Evolutionary conservation across 306 rosid genomes (phyloP), one percentile per base, ranked within the genome.

Genomic region (Vigna radiata): DNA sequence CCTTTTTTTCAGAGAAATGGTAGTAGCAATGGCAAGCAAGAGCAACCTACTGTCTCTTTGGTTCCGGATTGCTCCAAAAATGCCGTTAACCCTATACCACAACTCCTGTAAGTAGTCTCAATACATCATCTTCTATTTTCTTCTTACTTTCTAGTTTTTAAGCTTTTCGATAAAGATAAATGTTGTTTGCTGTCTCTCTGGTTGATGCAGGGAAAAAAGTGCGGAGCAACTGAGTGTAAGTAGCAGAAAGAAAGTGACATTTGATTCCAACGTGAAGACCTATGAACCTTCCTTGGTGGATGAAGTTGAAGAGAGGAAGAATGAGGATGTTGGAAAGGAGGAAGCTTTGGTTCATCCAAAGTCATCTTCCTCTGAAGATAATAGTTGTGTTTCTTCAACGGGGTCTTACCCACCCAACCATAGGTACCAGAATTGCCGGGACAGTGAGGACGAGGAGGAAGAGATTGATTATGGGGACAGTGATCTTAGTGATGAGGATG

Each of bases 231-330:
- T 72, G 14, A 88, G 77, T 83, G 64, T 69, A 2, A 87, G 79
- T 75, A 86, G 78, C 37, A 87, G 77, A 81, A 95, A 88, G 91
- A 91, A 90, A 83, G 96, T 95, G 23, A 87, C 93, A 25, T 90
- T 95, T 77, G 96, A 95, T 84, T 87, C 94, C 21, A 90, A 83
- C 78, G 89, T 95, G 27, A 89, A 85, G 73, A 86, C 96, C 70
- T 91, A 88, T 29, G 97, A 95, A 75, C 86, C 83, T 72, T 89
- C 81, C 76, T 65, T 74, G 16, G 63, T 23, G 23, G 81, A 89
- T 50, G 85, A 90, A 58, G 79, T 56, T 54, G 53, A 8, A 18
- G 86, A 15, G 82, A 75, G 58, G 58, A 72, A 74, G 72, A 68
- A 54, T 73, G 88, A 83, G 70, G 87, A 73, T 48, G 55, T 19